Conservation (phyloP, 2,329 filamentous ascomycete species). For the Colletotrichum noveboracense region DNA sequence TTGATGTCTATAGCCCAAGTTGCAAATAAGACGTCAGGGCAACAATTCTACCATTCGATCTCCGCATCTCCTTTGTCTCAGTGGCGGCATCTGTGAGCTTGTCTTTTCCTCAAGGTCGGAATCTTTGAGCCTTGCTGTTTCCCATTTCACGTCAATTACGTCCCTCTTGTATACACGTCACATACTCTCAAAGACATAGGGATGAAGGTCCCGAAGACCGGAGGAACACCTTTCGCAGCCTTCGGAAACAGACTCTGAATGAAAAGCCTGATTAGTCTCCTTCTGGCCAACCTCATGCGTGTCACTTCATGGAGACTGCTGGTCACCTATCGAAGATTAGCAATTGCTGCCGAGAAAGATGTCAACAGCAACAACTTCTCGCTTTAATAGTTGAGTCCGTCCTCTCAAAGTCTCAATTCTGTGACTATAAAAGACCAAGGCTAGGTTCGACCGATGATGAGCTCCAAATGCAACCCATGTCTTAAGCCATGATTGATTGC, state of each 20-base stretch:
- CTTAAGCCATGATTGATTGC: too few relatives aligned
- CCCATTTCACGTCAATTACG: background rate
- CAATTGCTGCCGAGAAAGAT: background rate
- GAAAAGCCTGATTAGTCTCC: background rate
- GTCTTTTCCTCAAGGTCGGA: background rate
- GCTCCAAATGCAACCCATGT: background rate
- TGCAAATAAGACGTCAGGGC: background rate
- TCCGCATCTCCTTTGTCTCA: background rate
- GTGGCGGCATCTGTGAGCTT: background rate
- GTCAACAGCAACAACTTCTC: background rate
- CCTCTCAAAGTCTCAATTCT: background rate
- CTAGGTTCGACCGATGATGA: background rate
- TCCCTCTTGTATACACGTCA: background rate
- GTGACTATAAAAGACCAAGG: background rate
- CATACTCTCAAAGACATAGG: background rate
- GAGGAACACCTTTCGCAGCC: background rate
- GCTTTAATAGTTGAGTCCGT: background rate
- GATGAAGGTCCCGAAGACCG: background rate
- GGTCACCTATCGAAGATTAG: background rate
- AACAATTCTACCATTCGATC: background rate
- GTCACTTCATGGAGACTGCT: background rate
- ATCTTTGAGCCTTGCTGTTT: background rate
- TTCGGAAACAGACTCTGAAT: background rate
- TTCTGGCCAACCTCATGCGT: background rate
- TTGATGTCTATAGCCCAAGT: fast-evolving